A percentile compares a stretch with the other conserved stretches of the same genome.
phyloP scores from a whole-genome alignment of 2,329 filamentous ascomycete species.

The Talaromyces sp. region DNA sequence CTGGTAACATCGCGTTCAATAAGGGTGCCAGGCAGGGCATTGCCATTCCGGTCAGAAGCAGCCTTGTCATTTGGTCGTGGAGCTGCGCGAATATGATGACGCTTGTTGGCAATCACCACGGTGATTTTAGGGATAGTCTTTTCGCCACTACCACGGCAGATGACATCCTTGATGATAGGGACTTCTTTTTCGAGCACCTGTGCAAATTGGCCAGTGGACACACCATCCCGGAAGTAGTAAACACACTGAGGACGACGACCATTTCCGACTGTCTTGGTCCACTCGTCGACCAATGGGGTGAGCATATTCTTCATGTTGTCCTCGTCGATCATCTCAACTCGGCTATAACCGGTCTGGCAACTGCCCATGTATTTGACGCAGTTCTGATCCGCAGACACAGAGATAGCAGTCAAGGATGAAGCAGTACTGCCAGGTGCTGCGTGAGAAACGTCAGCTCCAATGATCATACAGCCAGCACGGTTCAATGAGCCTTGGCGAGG shows the following conservation, averaged over 20 bases:
- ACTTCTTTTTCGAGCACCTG: constrained; percentile 80
- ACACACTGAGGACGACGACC: constrained; percentile 66
- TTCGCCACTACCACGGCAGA: constrained; percentile 41
- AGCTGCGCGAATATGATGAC: constrained; percentile 92
- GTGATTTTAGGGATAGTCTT: constrained; percentile 65
- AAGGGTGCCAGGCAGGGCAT: constrained; percentile 79
- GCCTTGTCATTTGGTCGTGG: constrained; percentile 55
- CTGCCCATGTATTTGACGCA: constrained; percentile 73
- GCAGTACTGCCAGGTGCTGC: constrained; percentile 63
- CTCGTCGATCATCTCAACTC: constrained; percentile 72
- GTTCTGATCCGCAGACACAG: constrained; percentile 70
- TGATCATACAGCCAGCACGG: constrained; percentile 64
- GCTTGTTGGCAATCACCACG: constrained; percentile 85
- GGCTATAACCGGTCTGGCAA: constrained; percentile 77
- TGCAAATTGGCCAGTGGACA: constrained; percentile 79
- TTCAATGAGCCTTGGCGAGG: constrained; percentile 39
- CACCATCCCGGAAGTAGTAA: constrained; percentile 91
- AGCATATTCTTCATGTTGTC: constrained; percentile 66
- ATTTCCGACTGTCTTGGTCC: constrained; percentile 56
- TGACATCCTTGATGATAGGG: constrained; percentile 60
- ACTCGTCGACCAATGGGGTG: constrained; percentile 59
- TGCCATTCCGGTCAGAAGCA: constrained; percentile 69
- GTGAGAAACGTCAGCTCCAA: constrained; percentile 91
- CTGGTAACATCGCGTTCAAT: constrained; percentile 89
- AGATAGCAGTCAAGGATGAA: constrained; percentile 82